These are phyloP conservation scores for Aspergillus sp. DNA, from an alignment of 2,329 filamentous ascomycete genomes.

Conservation along the genomic window DNA sequence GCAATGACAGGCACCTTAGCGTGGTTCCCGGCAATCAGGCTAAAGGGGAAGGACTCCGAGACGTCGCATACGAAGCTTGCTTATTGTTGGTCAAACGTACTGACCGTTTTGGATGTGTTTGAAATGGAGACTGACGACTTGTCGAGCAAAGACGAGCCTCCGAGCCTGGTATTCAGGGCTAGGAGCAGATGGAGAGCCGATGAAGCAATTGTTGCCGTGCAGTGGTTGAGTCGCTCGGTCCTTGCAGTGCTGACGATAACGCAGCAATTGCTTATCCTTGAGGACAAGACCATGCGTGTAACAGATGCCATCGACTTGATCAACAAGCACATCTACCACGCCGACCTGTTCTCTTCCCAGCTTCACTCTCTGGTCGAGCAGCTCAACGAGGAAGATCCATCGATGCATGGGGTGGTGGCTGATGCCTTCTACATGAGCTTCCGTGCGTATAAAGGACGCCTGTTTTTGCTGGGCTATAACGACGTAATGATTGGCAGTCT, in stretches of 20 bases:
- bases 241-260: conserved; percentile 87
- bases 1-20: conserved; percentile 88
- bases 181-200: conserved; percentile 87
- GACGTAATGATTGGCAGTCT: conserved; percentile 83
- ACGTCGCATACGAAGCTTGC: conserved; percentile 72
- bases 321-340: conserved; percentile 84
- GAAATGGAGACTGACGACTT: conserved; percentile 50
- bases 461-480: conserved; percentile 90
- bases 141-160: conserved; percentile 65
- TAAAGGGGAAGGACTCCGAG: conserved; percentile 64
- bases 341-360: conserved; percentile 81
- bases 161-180: conserved; percentile 67
- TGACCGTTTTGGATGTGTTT: conserved; percentile 84
- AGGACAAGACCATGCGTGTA: conserved; percentile 79
- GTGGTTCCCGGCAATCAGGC: conserved; percentile 92
- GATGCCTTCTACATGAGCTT: conserved; percentile 99
- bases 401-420: conserved; percentile 90
- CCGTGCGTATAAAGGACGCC: conserved; percentile 82
- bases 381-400: conserved; percentile 73
- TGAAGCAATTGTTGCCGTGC: conserved; percentile 89
- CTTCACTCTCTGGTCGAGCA: conserved; percentile 78
- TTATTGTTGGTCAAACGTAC: conserved; percentile 97
- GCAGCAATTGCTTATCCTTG: conserved; percentile 82
- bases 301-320: conserved; percentile 92
- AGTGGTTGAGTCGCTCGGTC: conserved; percentile 93